Percentiles rank a stretch among this genome's conserved stretches.
phyloP scores from a whole-genome alignment of 108 stramenopile species.

The Seminavis robusta region DNA sequence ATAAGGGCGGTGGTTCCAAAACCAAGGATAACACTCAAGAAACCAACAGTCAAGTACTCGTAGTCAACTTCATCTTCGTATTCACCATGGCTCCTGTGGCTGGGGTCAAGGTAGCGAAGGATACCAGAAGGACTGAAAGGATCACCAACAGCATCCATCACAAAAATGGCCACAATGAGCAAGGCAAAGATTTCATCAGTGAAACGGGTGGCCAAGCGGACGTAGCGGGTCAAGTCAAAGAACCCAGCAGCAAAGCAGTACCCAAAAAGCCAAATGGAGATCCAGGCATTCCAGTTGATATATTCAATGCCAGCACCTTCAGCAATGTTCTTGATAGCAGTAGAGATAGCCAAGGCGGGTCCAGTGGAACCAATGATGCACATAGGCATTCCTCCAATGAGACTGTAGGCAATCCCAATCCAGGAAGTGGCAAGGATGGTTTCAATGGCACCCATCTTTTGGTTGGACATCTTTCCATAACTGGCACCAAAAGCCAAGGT shows the following conservation, averaged over 20 bases:
- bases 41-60: constrained; percentile 19
- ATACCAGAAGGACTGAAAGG: constrained; percentile 37
- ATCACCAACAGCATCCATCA: constrained; percentile 40
- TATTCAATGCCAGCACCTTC: constrained; percentile 38
- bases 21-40: constrained; percentile 37
- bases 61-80: constrained; percentile 27
- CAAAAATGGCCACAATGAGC: constrained; percentile 44
- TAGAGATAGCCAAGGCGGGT: constrained; percentile 42
- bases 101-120: constrained; percentile 30
- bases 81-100: constrained; percentile 26
- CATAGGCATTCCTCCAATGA: constrained; percentile 40
- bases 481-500: constrained; percentile 35
- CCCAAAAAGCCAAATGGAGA: constrained; percentile 21
- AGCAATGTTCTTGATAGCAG: constrained; percentile 26
- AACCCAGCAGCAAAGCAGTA: constrained; percentile 36
- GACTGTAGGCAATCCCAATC: constrained; percentile 29
- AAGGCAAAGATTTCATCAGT: constrained; percentile 62
- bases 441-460: constrained; percentile 32
- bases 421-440: constrained; percentile 44
- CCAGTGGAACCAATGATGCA: constrained; percentile 45
- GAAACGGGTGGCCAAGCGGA: constrained; percentile 44
- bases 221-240: constrained; percentile 37
- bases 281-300: constrained; percentile 35
- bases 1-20: constrained; percentile 27
- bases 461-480: constrained; percentile 15